Evolutionary conservation across 768 basidiomycete species (phyloP), one percentile per base, ranked within the genome.

Genomic region (Kwoniella bestiolae): DNA sequence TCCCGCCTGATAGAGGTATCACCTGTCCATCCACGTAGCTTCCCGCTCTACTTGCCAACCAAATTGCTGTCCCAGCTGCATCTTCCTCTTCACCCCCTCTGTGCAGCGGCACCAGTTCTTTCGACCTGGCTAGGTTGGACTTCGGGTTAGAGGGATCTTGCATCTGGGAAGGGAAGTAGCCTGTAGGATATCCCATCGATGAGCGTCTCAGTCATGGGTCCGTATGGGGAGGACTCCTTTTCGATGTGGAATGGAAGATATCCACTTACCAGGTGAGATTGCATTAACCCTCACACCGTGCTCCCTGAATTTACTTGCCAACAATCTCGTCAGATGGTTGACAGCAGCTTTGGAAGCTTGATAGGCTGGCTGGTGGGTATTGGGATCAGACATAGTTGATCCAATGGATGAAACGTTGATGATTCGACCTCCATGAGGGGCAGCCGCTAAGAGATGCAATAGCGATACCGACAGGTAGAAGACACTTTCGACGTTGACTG

Each of bases 321-420:
- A 58, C 1, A 68, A 44, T 29, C 70, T 56, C 25, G 72, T 73
- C 29, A 73, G 60, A 41, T 67, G 64, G 26, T 65, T 67, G 12
- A 71, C 51, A 28, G 65, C 69, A 45, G 69, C 69, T 59, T 70
- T 70, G 16, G 69, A 70, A n/a, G 52, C 44, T 59, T 70, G 69
- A 59, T 70, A 70, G n/a, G 69, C 69, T 5, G 69, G 69, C 56
- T 70, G 69, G 52, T 52, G 50, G 21, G 66, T 60, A 21, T 63
- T 60, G 0, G 69, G 70, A 56, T 52, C 70, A 45, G 65, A 69
- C 62, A 70, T 71, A 28, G 56, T 67, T 3, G 65, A 60, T 2
- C 70, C 70, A 56, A 74, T 74, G 2, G 63, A 65, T 18, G 70
- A 66, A 16, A 71, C 66, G 65, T 74, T 74, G 56, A 63, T 67